Conservation (phyloP, 1,284 basidiomycete species). For the Peniophora sp. region DNA sequence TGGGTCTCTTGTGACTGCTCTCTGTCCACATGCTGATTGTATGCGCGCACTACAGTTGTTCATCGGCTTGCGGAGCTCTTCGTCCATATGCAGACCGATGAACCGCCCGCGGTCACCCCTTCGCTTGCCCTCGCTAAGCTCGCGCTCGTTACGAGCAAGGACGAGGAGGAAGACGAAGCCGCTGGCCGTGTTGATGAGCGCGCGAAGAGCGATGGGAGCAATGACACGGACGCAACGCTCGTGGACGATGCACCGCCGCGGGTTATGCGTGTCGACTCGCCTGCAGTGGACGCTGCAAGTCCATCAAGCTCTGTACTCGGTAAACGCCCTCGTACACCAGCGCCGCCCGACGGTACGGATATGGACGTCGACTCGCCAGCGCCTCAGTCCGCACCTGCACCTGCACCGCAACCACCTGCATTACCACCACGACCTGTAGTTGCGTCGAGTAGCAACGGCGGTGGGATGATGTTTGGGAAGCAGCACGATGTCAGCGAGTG, state of each 20-base stretch:
- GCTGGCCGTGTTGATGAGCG: conserved; percentile 27
- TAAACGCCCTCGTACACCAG: neutral
- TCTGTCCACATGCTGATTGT: neutral
- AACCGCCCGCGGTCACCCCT: conserved; percentile 68
- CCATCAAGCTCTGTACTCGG: conserved; percentile 2
- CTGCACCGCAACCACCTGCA: neutral
- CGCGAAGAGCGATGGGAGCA: conserved; percentile 69
- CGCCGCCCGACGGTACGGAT: neutral
- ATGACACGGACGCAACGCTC: conserved; percentile 77
- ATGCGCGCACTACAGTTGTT: conserved; percentile 48
- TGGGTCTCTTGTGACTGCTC: conserved; percentile 28
- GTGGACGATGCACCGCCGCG: conserved; percentile 51
- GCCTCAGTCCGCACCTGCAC: no score
- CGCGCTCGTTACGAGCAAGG: conserved; percentile 85
- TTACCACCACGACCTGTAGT: neutral
- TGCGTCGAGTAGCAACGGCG: neutral
- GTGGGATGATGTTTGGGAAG: conserved; percentile 43
- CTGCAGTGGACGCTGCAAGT: conserved; percentile 10
- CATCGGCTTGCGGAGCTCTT: conserved; percentile 75
- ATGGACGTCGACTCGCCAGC: neutral
- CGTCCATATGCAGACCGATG: conserved; percentile 64
- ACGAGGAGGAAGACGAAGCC: conserved; percentile 72
- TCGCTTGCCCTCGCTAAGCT: conserved; percentile 85
- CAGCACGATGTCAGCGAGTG: conserved; percentile 99
- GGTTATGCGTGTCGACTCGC: conserved; percentile 15